These are phyloP conservation scores for Boletus rubropictus DNA, from an alignment of 768 basidiomycete species.

Conservation along the genomic window DNA sequence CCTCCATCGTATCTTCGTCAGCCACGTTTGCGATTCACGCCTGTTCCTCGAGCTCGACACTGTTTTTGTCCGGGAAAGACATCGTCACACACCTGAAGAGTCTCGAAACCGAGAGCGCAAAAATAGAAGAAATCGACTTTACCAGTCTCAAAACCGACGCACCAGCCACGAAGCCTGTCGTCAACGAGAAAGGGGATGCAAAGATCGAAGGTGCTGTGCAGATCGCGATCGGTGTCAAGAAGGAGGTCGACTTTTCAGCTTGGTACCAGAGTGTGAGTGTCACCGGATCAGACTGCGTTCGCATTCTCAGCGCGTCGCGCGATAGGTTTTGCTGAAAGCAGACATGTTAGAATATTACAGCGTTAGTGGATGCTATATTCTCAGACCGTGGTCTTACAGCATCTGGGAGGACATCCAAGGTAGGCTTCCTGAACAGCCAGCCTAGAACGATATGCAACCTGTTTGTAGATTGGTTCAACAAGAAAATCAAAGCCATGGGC, in stretches of 20 bases:
- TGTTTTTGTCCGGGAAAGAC: slow-evolving; percentile 77
- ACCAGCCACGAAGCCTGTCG: slow-evolving; percentile 30
- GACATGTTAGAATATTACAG: slow-evolving; percentile 99
- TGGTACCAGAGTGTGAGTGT: slow-evolving; percentile 86
- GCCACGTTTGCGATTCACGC: slow-evolving; percentile 73
- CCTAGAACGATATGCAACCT: not conserved
- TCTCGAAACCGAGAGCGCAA: slow-evolving; percentile 61
- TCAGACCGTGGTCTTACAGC: slow-evolving; percentile 94
- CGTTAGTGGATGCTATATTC: slow-evolving; percentile 97
- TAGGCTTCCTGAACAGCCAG: slow-evolving; percentile 28
- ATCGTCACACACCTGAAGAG: slow-evolving; percentile 64
- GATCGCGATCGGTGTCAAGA: slow-evolving; percentile 92
- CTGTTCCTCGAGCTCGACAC: slow-evolving; percentile 59
- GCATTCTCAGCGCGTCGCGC: slow-evolving; percentile 14
- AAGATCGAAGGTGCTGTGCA: slow-evolving; percentile 86
- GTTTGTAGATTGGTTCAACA: slow-evolving; percentile 84
- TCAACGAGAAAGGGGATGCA: slow-evolving; percentile 64
- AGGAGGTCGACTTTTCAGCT: slow-evolving; percentile 88
- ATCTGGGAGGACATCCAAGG: slow-evolving; percentile 97
- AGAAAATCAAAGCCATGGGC: slow-evolving; percentile 85
- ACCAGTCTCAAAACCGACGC: slow-evolving; percentile 48
- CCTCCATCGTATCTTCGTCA: slow-evolving; percentile 62
- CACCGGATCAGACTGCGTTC: not conserved
- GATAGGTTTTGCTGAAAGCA: slow-evolving; percentile 89
- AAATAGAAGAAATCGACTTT: slow-evolving; percentile 73